These are phyloP conservation scores for Hypoxylon intermedium DNA, from an alignment of 495 filamentous ascomycete species.

Conservation along the genomic window DNA sequence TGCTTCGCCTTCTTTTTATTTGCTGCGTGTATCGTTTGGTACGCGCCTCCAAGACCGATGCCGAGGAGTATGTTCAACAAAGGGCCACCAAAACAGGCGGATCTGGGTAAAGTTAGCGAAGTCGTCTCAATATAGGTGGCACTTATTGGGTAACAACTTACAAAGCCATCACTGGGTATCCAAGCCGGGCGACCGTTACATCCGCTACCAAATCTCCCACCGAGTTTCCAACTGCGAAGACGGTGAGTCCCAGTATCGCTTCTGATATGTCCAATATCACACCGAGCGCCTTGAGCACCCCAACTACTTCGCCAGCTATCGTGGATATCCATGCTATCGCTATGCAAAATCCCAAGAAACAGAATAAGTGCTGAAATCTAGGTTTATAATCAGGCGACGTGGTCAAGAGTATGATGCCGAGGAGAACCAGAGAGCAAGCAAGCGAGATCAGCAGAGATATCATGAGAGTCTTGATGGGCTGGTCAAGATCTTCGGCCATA, in stretches of 20 bases:
- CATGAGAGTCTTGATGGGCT: constrained; percentile 55
- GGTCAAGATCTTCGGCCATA: constrained; percentile 57
- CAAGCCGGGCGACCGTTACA: constrained; percentile 88
- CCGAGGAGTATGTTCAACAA: constrained; percentile 98
- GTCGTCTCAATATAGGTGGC: neutral
- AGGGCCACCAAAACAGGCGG: constrained; percentile 94
- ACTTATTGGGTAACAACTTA: constrained; percentile 40
- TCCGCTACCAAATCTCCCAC: constrained; percentile 94
- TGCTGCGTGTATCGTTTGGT: constrained; percentile 74
- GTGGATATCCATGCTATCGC: constrained; percentile 95
- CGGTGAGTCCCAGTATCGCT: constrained; percentile 91
- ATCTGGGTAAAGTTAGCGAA: constrained; percentile 47
- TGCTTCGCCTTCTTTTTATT: constrained; percentile 63
- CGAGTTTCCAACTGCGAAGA: constrained; percentile 97
- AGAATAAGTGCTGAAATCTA: constrained; percentile 74
- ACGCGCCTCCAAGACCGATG: constrained; percentile 85
- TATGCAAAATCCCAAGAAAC: constrained; percentile 90
- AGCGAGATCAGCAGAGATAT: constrained; percentile 72
- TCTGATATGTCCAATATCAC: constrained; percentile 93
- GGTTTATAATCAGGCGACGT: constrained; percentile 66
- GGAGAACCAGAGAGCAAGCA: constrained; percentile 68
- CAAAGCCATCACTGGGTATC: constrained; percentile 97
- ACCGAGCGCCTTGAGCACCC: constrained; percentile 90
- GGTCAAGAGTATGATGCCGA: constrained; percentile 67
- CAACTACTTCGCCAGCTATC: constrained; percentile 95